Conservation (phyloP, 768 basidiomycete genomes). For the Xerocomus potaroensis region DNA sequence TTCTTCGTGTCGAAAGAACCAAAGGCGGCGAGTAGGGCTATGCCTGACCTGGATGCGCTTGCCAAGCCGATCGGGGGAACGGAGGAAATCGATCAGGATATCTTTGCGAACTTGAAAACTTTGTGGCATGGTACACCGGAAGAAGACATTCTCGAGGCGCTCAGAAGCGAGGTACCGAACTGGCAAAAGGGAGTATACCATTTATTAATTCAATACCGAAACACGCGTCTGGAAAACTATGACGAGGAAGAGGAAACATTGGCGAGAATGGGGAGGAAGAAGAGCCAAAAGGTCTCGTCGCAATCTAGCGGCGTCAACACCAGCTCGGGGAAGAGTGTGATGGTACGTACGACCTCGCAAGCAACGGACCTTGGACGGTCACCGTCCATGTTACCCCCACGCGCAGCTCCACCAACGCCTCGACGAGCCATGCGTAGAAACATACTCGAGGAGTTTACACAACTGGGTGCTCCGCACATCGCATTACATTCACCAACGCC, state of each 20-base stretch:
- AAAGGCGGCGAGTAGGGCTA: conserved; percentile 36
- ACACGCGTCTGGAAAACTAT: conserved; percentile 66
- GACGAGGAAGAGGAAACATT: conserved; percentile 61
- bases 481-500: conserved; percentile 26
- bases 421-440: conserved; percentile 43
- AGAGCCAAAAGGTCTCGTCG: conserved; percentile 34
- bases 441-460: conserved; percentile 15
- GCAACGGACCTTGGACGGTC: conserved; percentile 26
- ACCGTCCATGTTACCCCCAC: conserved; percentile 44
- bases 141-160: conserved; percentile 62
- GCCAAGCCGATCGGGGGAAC: conserved; percentile 59
- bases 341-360: conserved; percentile 23
- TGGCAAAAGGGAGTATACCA: conserved; percentile 98
- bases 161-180: conserved; percentile 65
- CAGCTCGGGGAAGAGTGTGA: conserved; percentile 15
- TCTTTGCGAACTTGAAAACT: conserved; percentile 84
- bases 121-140: conserved; percentile 87
- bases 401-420: conserved; percentile 59
- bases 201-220: conserved; percentile 80
- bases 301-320: conserved; percentile 16
- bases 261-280: conserved; percentile 30
- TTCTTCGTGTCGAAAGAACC: conserved; percentile 63
- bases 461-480: conserved; percentile 21
- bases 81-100: conserved; percentile 79
- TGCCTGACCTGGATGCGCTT: conserved; percentile 64